Evolutionary conservation across 2,329 filamentous ascomycete species (phyloP).

Genomic region (Venturiaceae sp.): DNA sequence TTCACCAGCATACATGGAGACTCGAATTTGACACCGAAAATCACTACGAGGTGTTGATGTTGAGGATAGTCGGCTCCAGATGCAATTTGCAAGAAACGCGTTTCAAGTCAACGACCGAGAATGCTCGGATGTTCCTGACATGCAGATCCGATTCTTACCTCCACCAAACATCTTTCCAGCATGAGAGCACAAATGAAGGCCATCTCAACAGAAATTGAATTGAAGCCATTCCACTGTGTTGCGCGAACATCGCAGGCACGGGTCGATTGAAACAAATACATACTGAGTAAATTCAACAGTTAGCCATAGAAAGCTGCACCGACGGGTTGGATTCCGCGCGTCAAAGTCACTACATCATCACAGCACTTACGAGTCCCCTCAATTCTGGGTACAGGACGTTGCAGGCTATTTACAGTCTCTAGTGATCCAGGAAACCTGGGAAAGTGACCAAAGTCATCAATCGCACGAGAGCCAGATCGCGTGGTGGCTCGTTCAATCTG

Average conservation of each 20-base stretch:
- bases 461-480: not conserved
- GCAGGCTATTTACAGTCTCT: not conserved
- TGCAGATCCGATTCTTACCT: not conserved
- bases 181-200: not conserved
- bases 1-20: not conserved
- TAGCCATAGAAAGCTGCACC: no score
- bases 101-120: not conserved
- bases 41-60: not conserved
- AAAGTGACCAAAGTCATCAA: not conserved
- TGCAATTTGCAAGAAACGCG: not conserved
- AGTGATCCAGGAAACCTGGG: not conserved
- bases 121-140: not conserved
- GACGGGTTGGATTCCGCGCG: no score
- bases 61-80: not conserved
- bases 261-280: no score
- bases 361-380: not conserved
- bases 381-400: not conserved
- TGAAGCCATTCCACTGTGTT: no score
- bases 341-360: not conserved
- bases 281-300: no score
- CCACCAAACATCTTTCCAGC: not conserved
- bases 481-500: not conserved
- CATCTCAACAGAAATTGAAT: not conserved
- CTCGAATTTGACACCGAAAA: not conserved
- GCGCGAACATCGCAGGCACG: no score